Evolutionary conservation across 2,329 filamentous ascomycete genomes (phyloP), one percentile per base, ranked within the genome.

Genomic region (Stachybotrys echinatus): DNA sequence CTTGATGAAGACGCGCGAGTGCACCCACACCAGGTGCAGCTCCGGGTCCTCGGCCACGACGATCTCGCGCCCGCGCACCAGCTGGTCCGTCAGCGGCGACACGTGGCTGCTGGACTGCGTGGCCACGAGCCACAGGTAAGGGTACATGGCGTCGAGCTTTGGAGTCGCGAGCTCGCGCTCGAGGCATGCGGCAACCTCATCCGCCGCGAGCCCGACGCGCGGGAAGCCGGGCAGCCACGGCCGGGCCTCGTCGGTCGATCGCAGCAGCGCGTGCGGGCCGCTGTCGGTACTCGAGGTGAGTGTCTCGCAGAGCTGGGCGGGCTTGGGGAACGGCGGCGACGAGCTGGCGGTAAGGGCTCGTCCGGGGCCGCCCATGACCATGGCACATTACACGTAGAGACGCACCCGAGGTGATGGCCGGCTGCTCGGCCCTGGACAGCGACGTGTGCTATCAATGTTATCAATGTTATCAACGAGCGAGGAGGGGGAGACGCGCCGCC

Each of bases 61-160:
- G 20, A 46, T 46, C n/a, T 46, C 44, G 12, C 44, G 22, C 14
- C 44, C 44, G 42, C 44, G 44, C 14, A 46, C 44, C 14, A 46
- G 12, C 37, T 46, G 44, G 6, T 46, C 23, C 19, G 44, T 46
- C 12, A 46, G 27, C 14, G 44, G 14, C 23, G 44, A 46, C 10
- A 46, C 44, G 23, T 46, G 44, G 21, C n/a, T 27, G 44, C 44
- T 46, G n/a, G 23, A n/a, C 14, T 10, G 23, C 23, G 44, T 31
- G 6, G 44, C 44, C 7, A 46, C 44, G 14, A 46, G 44, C 44
- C 44, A 46, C 23, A 46, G 23, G 17, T 37, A 46, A 6, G 23
- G 23, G n/a, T 17, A 18, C 44, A 46, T 46, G 23, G 23, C n/a
- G 18, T 46, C n/a, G 12, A 46, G 23, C 27, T 34, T 46, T 18